Base-by-base conservation (phyloP, 257 asterid genomes). In the Rhazya stricta region DNA sequence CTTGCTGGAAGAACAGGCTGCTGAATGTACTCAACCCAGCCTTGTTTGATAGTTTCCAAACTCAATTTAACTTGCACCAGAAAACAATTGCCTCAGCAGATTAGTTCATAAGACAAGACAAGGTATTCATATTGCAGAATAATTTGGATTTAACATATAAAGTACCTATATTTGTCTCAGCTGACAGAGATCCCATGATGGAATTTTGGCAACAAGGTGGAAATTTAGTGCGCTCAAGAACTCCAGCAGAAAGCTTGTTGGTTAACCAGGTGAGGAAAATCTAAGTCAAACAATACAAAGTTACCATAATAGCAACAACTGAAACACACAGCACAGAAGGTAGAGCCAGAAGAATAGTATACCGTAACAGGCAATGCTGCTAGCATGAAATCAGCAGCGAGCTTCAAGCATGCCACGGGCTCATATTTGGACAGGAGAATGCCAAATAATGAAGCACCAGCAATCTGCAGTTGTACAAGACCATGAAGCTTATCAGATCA, bases 1-100 rank as follows among this genome's bases (percentile, higher is more conserved):
- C 99, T 94, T 60, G 97, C 99, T 8, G 98, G 97, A 72, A 94
- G 94, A 89, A 92, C 98, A 73, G 99, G 98, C 81, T 92, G 98
- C 81, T 91, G 88, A 73, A 89, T 82, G 87, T 94, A 94, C 84
- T 92, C 99, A 81, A 85, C 61, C 97, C 91, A 94, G 75, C 99
- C 97, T 70, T 88, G 91, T 90, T 89, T 89, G 74, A 91, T 86
- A 75, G 96, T 87, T 80, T 87, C 89, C 61, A 86, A 58, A 80
- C 94, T 87, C 67, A 80, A 72, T 46, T 79, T 80, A 81, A 82
- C 98, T 78, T 87, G 73, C 37, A 75, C 45, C 69, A 57, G 67
- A 72, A 63, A 81, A 77, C 77, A 71, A 46, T 37, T 42, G 54
- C 78, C 62, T 87, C 79, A 85, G 50, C 37, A 60, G 11, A 66